These are phyloP conservation scores for Plectosphaerella cucumerina DNA, from an alignment of 2,329 filamentous ascomycete genomes.

Conservation along the genomic window DNA sequence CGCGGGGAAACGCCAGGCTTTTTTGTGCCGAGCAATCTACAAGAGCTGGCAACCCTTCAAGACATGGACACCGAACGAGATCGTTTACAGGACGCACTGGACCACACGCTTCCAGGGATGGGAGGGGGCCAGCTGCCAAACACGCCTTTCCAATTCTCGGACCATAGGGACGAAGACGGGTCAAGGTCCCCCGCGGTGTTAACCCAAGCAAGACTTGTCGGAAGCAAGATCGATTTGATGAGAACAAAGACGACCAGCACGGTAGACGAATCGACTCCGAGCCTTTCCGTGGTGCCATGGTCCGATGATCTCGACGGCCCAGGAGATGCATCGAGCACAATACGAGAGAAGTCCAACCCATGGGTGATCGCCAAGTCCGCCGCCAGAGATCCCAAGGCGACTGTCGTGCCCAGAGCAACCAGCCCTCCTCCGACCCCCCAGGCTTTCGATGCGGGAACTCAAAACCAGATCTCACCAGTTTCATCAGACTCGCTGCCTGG, in stretches of 20 bases:
- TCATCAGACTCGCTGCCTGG: too few species aligned
- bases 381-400: background rate
- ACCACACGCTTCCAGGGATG: background rate
- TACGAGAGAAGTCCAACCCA: slow-evolving; percentile 5
- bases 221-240: background rate
- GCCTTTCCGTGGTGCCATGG: background rate
- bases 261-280: slow-evolving; percentile 5
- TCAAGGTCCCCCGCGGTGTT: background rate
- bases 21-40: too few species aligned
- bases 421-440: too few species aligned
- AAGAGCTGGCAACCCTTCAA: too few species aligned
- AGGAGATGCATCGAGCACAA: background rate
- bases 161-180: too few species aligned
- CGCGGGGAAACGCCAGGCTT: too few species aligned
- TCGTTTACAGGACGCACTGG: background rate
- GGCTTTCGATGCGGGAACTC: too few species aligned
- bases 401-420: too few species aligned
- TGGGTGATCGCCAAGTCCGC: slow-evolving; percentile 9
- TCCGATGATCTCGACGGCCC: background rate
- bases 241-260: slow-evolving; percentile 3
- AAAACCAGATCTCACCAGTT: too few species aligned
- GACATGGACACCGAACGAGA: background rate
- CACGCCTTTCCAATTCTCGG: too few species aligned
- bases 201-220: background rate
- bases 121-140: too few species aligned